Evolutionary conservation across 108 stramenopile species (phyloP).

Genomic region (Fragilariopsis cylindrus): DNA sequence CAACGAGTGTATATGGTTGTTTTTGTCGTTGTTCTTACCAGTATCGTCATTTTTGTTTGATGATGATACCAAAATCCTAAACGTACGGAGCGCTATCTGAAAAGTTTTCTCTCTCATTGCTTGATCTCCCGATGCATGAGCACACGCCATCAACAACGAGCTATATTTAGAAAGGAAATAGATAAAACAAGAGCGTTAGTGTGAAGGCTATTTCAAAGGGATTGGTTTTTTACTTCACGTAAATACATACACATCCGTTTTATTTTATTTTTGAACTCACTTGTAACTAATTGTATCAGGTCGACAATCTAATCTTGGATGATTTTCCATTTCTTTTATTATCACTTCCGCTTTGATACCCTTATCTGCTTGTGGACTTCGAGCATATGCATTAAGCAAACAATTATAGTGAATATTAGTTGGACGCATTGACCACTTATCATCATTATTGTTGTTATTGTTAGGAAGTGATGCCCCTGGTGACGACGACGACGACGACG

Average conservation of each 20-base stretch:
- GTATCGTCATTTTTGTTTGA: background rate
- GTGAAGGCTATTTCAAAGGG: too few species aligned
- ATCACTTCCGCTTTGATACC: slow-evolving; percentile 44
- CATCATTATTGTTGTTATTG: background rate
- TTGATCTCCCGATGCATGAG: slow-evolving; percentile 46
- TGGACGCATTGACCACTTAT: slow-evolving; percentile 28
- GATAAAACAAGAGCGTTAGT: background rate
- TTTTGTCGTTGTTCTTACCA: background rate
- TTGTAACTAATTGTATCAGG: slow-evolving; percentile 75
- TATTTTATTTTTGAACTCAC: background rate
- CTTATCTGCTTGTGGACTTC: slow-evolving; percentile 46
- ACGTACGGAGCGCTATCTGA: slow-evolving; percentile 37
- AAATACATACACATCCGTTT: background rate
- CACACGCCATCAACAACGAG: slow-evolving; percentile 53
- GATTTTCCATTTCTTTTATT: slow-evolving; percentile 40
- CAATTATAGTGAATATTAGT: slow-evolving; percentile 67
- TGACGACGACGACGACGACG: too few species aligned
- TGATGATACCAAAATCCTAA: slow-evolving; percentile 16
- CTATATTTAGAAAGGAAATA: background rate
- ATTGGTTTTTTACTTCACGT: too few species aligned
- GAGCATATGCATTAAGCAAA: slow-evolving; percentile 58
- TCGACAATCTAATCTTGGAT: slow-evolving; percentile 21
- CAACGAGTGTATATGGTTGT: background rate
- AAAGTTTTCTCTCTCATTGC: slow-evolving; percentile 30
- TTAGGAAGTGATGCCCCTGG: background rate